Conservation (phyloP, 108 stramenopile genomes). For the Cyclotella sp. region DNA sequence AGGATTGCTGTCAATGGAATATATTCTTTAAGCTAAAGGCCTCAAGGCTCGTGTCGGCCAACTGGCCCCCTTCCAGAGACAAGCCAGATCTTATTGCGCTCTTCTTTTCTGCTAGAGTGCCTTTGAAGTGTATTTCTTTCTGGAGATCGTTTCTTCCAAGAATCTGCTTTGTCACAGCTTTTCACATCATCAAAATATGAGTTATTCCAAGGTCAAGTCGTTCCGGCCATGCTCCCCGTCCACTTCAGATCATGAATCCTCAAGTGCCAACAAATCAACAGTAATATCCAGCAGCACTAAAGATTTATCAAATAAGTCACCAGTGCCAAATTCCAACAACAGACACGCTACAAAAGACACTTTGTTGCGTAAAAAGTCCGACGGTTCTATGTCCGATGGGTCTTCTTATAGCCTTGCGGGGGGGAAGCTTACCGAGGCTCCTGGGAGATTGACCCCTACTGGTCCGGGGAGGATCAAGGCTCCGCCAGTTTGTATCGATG, state of each 20-base stretch:
- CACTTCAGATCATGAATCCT: slow-evolving; percentile 3
- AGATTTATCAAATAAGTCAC: background rate
- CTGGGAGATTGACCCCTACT: slow-evolving; percentile 29
- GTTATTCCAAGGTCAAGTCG: slow-evolving; percentile 6
- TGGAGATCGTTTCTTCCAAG: background rate
- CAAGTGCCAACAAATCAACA: slow-evolving; percentile 3
- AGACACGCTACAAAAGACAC: background rate
- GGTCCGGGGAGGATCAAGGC: slow-evolving; percentile 44
- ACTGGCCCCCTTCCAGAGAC: background rate
- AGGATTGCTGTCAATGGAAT: background rate
- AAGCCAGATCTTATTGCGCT: background rate
- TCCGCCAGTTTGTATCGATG: slow-evolving; percentile 28
- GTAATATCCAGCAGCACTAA: background rate
- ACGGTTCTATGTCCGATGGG: background rate
- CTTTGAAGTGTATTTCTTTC: background rate
- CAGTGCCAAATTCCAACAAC: background rate
- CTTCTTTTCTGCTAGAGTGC: background rate
- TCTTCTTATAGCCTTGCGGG: slow-evolving; percentile 3
- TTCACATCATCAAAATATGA: slow-evolving; percentile 6
- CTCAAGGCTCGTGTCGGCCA: background rate
- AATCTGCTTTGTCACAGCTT: background rate
- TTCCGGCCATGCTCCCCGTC: slow-evolving; percentile 7
- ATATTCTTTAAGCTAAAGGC: background rate
- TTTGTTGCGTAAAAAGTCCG: background rate
- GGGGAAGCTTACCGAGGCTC: slow-evolving; percentile 26